phyloP scores from a whole-genome alignment of 257 asterid genomes.

The Penstemon eatonii region DNA sequence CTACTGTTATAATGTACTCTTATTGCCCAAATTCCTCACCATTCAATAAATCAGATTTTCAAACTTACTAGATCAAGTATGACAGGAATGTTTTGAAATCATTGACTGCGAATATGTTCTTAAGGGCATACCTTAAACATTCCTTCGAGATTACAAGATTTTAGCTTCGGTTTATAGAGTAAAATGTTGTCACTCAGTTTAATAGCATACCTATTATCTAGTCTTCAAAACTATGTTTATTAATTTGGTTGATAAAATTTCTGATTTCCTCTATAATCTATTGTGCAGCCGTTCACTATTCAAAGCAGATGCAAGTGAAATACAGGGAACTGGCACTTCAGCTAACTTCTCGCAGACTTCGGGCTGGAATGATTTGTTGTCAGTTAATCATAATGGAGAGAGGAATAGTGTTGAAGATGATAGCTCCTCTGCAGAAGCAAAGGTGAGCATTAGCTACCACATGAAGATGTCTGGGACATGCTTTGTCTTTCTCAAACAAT shows the following conservation, averaged over 20 bases:
- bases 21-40: neutral
- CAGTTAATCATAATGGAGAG: conserved; percentile 24
- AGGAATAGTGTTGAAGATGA: conserved; percentile 14
- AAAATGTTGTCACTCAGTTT: neutral
- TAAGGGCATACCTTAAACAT: neutral
- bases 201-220: conserved; percentile 12
- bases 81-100: conserved; percentile 1
- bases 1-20: neutral
- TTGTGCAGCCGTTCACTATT: conserved; percentile 44
- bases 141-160: neutral
- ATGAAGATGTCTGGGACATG: neutral
- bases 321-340: conserved; percentile 24
- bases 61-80: neutral
- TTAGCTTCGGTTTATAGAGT: conserved; percentile 3
- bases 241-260: conserved; percentile 5
- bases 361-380: conserved; percentile 28
- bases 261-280: conserved; percentile 14
- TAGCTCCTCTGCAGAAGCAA: conserved; percentile 19
- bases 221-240: neutral
- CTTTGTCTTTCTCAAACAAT: too few relatives aligned
- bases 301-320: conserved; percentile 30
- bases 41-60: neutral
- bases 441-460: conserved; percentile 31
- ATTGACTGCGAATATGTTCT: neutral
- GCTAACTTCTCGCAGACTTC: conserved; percentile 28